phyloP scores from a whole-genome alignment of 257 asterid genomes.

The Solanum piurae region DNA sequence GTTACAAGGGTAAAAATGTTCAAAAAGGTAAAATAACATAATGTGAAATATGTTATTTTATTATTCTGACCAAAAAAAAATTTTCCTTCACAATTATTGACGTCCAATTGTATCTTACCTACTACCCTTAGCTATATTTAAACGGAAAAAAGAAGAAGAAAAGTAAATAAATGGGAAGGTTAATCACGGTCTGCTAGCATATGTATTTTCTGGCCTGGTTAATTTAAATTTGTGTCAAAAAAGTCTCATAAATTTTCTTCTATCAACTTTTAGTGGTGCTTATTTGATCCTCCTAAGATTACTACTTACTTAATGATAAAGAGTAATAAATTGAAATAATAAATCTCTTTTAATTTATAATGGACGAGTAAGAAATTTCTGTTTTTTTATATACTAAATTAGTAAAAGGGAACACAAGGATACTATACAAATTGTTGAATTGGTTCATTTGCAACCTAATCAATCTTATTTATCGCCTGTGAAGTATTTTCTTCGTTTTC shows the following conservation, averaged over 20 bases:
- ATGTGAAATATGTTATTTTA: no score
- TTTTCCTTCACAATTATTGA: background rate
- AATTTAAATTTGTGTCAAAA: background rate
- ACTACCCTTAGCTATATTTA: background rate
- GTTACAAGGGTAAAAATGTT: no score
- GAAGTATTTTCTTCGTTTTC: background rate
- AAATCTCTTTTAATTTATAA: background rate
- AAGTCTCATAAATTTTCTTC: background rate
- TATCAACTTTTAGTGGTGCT: background rate
- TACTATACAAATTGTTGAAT: background rate
- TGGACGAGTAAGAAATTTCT: background rate
- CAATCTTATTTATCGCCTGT: background rate
- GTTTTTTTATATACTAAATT: background rate
- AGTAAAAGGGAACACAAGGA: background rate
- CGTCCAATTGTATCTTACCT: background rate
- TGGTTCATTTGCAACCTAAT: background rate
- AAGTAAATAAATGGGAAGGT: background rate
- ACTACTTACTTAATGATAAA: background rate
- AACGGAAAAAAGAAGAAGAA: fast-evolving
- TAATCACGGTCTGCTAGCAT: background rate
- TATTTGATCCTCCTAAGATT: background rate
- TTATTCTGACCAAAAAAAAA: fast-evolving
- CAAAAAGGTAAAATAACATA: no score
- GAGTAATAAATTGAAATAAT: background rate
- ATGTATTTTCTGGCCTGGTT: background rate